Base-by-base conservation (phyloP, 371 early-diverging fungal species). In the Fennellomyces sp. region DNA sequence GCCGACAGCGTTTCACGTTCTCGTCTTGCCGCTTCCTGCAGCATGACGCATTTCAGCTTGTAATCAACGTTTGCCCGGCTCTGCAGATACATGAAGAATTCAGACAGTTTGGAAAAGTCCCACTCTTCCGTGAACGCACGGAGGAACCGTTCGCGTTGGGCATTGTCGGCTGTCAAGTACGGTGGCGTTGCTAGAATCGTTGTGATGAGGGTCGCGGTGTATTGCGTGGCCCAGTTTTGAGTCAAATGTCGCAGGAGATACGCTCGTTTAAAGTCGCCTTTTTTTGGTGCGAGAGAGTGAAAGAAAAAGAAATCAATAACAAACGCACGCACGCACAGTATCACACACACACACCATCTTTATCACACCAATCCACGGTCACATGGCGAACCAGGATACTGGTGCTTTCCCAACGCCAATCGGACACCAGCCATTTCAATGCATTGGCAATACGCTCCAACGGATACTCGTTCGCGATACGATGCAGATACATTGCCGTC, bases 101-200 rank as follows among this genome's bases (percentile, higher is more conserved):
- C 90, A 2, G 89, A 89, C 31, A 91, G 70, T 26, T 88, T 84
- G 48, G 88, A 89, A 73, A 91, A 91, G 66, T 89, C 89, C 91
- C 91, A 91, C 55, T 87, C 86, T 19, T 82, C 78, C 0, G 88
- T 86, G 29, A 91, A 81, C 3, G 84, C 85, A 53, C 86, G 80
- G 60, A 91, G 63, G 39, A 91, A 89, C 6, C 83, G 68, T 29
- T 88, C 88, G 30, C 84, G 78, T 50, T 84, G 78, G 7, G 49
- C 45, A 36, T 70, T 74, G 7, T 56, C 59, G 36, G 72, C 52
- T 2, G 73, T 56, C 11, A 65, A 23, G 57, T 72, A 73, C 29
- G 82, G 72, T 56, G 80, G 68, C 33, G 75, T 53, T 15, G 71
- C 58, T 38, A 78, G 58, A 36, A 78, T 63, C 56, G 76, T 66